Conservation (phyloP, 495 filamentous ascomycete genomes). For the Physcia stellaris region DNA sequence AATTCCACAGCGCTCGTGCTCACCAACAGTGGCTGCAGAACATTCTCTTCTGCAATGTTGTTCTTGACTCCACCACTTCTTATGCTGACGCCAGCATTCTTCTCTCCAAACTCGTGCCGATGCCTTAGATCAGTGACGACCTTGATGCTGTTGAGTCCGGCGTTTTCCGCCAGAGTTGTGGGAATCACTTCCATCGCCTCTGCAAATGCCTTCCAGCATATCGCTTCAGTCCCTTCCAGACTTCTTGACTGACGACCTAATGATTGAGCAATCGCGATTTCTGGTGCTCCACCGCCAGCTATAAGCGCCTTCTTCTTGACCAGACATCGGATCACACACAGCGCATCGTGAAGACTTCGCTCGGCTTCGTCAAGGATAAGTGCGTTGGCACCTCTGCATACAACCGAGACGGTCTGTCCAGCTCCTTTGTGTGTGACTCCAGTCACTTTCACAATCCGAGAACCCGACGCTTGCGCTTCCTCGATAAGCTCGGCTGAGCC, state of each 20-base stretch:
- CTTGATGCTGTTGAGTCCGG: slow-evolving; percentile 92
- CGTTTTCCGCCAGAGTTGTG: slow-evolving; percentile 93
- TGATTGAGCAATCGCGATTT: slow-evolving; percentile 81
- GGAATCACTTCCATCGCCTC: slow-evolving; percentile 97
- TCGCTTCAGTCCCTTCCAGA: slow-evolving; percentile 79
- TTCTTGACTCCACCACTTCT: slow-evolving; percentile 91
- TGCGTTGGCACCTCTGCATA: slow-evolving; percentile 84
- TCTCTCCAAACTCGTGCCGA: slow-evolving; percentile 84
- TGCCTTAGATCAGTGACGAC: slow-evolving; percentile 96
- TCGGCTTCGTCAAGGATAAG: slow-evolving; percentile 95
- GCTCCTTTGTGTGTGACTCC: slow-evolving; percentile 50
- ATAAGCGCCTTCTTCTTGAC: slow-evolving; percentile 98
- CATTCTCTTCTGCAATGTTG: slow-evolving; percentile 93
- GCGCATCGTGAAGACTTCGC: slow-evolving; percentile 87
- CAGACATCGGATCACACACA: slow-evolving; percentile 92
- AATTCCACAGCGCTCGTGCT: slow-evolving; percentile 95
- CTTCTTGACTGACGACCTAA: slow-evolving; percentile 69
- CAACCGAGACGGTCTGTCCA: slow-evolving; percentile 82
- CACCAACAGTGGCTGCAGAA: slow-evolving; percentile 87
- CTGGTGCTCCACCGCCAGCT: slow-evolving; percentile 88
- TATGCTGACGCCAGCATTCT: slow-evolving; percentile 93
- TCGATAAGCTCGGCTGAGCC: slow-evolving; percentile 92
- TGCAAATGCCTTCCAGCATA: slow-evolving; percentile 97
- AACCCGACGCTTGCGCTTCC: slow-evolving; percentile 74
- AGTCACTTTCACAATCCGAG: slow-evolving; percentile 85